A percentile compares a stretch with the other conserved stretches of the same genome.
phyloP scores from a whole-genome alignment of 805 yeast species.

The Ogataea paraovalis region DNA sequence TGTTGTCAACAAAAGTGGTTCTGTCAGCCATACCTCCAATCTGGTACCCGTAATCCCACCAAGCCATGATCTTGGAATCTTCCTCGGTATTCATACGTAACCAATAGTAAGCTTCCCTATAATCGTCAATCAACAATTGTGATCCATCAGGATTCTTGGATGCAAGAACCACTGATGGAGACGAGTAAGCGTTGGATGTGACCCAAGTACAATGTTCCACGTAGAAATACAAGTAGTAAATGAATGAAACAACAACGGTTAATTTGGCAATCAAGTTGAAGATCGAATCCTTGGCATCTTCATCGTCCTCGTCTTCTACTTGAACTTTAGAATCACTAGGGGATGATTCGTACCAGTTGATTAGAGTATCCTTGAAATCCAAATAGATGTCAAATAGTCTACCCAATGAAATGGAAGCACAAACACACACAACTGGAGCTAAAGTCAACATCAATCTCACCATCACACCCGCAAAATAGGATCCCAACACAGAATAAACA shows the following conservation, averaged over 20 bases:
- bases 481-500: slow-evolving; percentile 87
- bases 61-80: slow-evolving; percentile 93
- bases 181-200: slow-evolving; percentile 90
- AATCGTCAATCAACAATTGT: slow-evolving; percentile 84
- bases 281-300: slow-evolving; percentile 7
- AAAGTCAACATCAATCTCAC: slow-evolving; percentile 94
- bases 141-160: slow-evolving; percentile 83
- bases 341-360: slow-evolving; percentile 6
- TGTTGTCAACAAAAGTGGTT: slow-evolving; percentile 96
- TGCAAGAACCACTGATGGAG: slow-evolving; percentile 95
- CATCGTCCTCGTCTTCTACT: slow-evolving; percentile 18
- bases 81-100: slow-evolving; percentile 95
- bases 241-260: slow-evolving; percentile 62
- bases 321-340: slow-evolving; percentile 12
- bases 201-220: slow-evolving; percentile 98
- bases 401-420: slow-evolving; percentile 85
- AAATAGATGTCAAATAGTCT: slow-evolving; percentile 78
- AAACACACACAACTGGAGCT: slow-evolving; percentile 93
- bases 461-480: slow-evolving; percentile 99
- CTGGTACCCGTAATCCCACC: slow-evolving; percentile 99
- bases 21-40: slow-evolving; percentile 99
- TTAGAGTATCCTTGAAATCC: slow-evolving; percentile 42
- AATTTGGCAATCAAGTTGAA: slow-evolving; percentile 50
- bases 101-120: slow-evolving; percentile 99
- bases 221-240: slow-evolving; percentile 70